Evolutionary conservation across 2,329 filamentous ascomycete genomes (phyloP), one percentile per base, ranked within the genome.

Genomic region (Sporothrix sp.): DNA sequence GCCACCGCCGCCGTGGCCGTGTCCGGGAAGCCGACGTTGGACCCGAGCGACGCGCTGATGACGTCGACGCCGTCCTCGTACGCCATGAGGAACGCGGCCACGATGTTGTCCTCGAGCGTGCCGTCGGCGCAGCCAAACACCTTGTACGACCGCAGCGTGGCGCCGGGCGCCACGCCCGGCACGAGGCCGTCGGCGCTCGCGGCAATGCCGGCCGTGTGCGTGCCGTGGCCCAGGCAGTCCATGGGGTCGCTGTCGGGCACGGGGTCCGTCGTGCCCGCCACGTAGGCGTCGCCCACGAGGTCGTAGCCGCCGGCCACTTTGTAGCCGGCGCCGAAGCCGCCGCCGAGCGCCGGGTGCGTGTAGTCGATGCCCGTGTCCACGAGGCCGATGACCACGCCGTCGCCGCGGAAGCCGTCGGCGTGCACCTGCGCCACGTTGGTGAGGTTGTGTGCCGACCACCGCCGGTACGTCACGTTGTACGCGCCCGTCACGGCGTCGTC

Each of bases 1-100:
- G 66, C 63, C 6, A 69, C 65, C n/a, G 63, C 62, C 28, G 68
- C 65, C 63, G 63, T 66, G n/a, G 66, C 60, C 28, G 66, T 57
- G 20, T 62, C 60, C 0, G 63, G 56, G 59, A 60, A 66, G 16
- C 71, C 71, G 66, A 70, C 16, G 65, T 27, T 10, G 20, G 16
- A 16, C 63, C 50, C 50, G 8, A 54, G 21, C 1, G 35, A 44
- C 7, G 50, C 42, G 4, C 67, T 68, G 48, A 74, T 72, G 25
- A 74, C 58, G 52, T 73, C 70, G n/a, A 55, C 63, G 1, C 63
- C 65, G 20, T 65, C 62, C 6, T 62, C 56, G 44, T 64, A 66
- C 2, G 67, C 67, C 36, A 50, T 53, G 6, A 68, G 58, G 48
- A 66, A 68, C 1, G 62, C 63, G 6, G 64, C 64, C 7, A 69